Base-by-base conservation (phyloP, 164 flowering plant species). In the Pachysandra terminalis region DNA sequence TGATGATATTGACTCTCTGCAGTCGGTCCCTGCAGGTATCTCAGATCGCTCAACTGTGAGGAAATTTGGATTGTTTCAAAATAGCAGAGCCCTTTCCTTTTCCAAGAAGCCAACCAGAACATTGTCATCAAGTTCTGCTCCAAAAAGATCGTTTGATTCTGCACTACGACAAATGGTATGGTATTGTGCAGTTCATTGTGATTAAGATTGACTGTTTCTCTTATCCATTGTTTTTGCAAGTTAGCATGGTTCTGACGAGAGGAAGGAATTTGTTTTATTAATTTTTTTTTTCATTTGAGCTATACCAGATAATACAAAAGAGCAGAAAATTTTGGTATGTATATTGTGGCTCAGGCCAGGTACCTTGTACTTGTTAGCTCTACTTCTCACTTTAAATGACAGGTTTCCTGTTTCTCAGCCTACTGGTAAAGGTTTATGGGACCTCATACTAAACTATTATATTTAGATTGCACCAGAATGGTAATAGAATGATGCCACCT, bases 131-230 rank as follows among this genome's bases (percentile, higher is more conserved):
- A 80, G 81, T 73, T 87, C 91, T 73, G 97, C 96, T 76, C 96
- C 97, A 35, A 89, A 92, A 75, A 84, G 93, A 80, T 86, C 94
- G 40, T 87, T 88, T 67, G 97, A 95, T 66, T 80, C 87, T 73
- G 86, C 88, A 56, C 74, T 90, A 68, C 86, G 96, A 9, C 94
- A 85, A 83, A 79, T 82, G 97, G 99, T 95, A 91, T 68, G 68
- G 15, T 60, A 15, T n/a, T 22, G 22, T 14, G 22, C 37, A 51
- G 24, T 27, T 13, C 15, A 9, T 67, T 25, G 19, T 35, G 41
- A 61, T 2, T 14, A 14, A 25, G 26, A 14, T 14, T 23, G 1
- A 56, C 19, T 24, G 55, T 24, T 61, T 68, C 41, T 35, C 17
- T 17, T 28, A 41, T 56, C 37, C n/a, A n/a, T 12, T 54, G 27